These are phyloP conservation scores for Emergomyces africanus DNA, from an alignment of 2,329 filamentous ascomycete species.

Conservation along the genomic window DNA sequence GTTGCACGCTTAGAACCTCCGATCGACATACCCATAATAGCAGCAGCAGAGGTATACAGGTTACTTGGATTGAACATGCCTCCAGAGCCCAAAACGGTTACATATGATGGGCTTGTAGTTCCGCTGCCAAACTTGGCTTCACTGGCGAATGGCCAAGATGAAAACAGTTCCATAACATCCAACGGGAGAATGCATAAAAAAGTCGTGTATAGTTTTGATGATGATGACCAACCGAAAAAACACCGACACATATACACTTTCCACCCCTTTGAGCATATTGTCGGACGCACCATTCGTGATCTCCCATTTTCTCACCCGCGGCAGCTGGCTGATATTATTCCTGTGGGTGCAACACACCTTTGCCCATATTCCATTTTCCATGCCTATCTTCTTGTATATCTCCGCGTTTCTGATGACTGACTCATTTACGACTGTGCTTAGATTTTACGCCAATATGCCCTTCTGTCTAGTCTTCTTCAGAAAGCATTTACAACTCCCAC, in stretches of 20 bases:
- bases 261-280: conserved; percentile 29
- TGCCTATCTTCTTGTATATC: neutral
- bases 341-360: conserved; percentile 17
- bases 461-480: conserved; percentile 27
- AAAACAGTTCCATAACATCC: conserved; percentile 13
- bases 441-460: conserved; percentile 33
- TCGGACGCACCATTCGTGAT: conserved; percentile 28
- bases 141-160: conserved; percentile 13
- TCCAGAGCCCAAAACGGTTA: conserved; percentile 27
- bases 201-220: conserved; percentile 21
- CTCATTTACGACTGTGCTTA: conserved; percentile 8
- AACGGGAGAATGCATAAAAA: conserved; percentile 22
- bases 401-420: neutral
- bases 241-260: conserved; percentile 32
- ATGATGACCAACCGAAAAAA: conserved; percentile 16
- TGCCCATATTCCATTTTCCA: neutral
- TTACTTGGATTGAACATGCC: conserved; percentile 27
- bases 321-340: conserved; percentile 32
- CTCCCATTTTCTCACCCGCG: conserved; percentile 34
- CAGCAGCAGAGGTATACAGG: conserved; percentile 29
- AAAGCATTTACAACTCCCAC: conserved; percentile 20
- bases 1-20: conserved; percentile 31
- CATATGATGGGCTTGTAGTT: conserved; percentile 28
- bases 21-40: conserved; percentile 30
- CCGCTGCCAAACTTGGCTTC: conserved; percentile 12